Conservation (phyloP, 2,329 filamentous ascomycete genomes). For the Dothiorella sarmentorum region DNA sequence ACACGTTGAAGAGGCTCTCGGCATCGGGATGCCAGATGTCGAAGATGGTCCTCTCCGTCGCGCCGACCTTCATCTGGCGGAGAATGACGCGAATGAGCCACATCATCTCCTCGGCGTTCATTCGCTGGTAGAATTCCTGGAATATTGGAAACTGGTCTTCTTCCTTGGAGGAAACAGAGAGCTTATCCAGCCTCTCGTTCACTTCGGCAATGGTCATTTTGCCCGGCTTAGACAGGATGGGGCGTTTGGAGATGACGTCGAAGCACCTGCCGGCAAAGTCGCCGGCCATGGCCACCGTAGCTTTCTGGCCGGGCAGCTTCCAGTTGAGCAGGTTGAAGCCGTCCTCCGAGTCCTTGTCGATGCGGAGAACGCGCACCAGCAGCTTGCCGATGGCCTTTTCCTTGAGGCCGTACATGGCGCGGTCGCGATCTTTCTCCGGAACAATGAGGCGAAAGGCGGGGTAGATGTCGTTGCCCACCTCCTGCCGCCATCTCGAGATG, state of each 20-base stretch:
- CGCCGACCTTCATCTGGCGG: constrained; percentile 55
- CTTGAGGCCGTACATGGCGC: constrained; percentile 90
- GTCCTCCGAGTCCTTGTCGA: constrained; percentile 86
- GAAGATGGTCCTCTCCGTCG: constrained; percentile 76
- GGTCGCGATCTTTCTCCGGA: constrained; percentile 87
- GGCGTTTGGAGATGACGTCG: constrained; percentile 79
- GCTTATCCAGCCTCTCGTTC: constrained; percentile 76
- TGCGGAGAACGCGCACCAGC: constrained; percentile 88
- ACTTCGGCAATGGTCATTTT: constrained; percentile 85
- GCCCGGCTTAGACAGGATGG: constrained; percentile 69
- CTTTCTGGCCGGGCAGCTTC: constrained; percentile 76
- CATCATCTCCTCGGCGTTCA: constrained; percentile 90
- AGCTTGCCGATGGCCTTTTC: constrained; percentile 87
- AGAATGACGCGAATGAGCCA: constrained; percentile 95
- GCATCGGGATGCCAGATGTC: constrained; percentile 58
- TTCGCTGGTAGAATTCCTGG: constrained; percentile 77
- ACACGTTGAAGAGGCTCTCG: constrained; percentile 71
- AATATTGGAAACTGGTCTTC: constrained; percentile 80
- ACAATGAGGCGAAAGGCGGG: constrained; percentile 88
- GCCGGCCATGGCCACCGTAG: constrained; percentile 66
- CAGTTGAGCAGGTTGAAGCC: constrained; percentile 82
- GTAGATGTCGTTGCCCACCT: constrained; percentile 90
- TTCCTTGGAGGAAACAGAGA: constrained; percentile 74
- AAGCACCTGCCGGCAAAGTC: constrained; percentile 90
- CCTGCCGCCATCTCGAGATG: constrained; percentile 78